Base-by-base conservation (phyloP, 106 monocot genomes). In the Dendrobium chrysotoxum region DNA sequence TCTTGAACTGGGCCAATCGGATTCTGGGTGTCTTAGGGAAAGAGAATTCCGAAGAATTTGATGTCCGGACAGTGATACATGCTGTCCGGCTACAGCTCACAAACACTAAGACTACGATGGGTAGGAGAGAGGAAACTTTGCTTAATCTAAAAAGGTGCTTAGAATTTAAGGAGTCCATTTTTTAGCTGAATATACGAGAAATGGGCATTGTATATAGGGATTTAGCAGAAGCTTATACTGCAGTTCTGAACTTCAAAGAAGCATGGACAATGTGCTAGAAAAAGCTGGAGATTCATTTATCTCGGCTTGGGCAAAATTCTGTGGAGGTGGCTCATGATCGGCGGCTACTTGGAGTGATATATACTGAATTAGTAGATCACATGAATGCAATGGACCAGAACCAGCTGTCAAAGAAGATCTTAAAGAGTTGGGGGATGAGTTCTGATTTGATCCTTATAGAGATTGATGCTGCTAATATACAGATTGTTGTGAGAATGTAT, bases 401-500 rank as follows among this genome's bases (percentile, higher is more conserved):
- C 42, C 79, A 94, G 86, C 84, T 85, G 20, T 94, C 92, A 5
- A 88, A 87, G 75, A 92, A 84, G 77, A 87, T 92, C 4, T 75
- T 96, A 83, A 87, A 83, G 87, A 89, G 46, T 66, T 92, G 90
- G 94, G 92, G 87, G 1, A 71, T 93, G 79, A 72, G 76, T 30
- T 81, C 83, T 17, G 93, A 90, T 50, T 41, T 94, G 53, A 61
- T 87, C 23, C 80, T 84, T 46, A 89, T 87, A 0, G 92, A 94
- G 78, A 92, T 96, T 66, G 94, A 94, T 44, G 88, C 92, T 0
- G 92, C 93, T 12, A 93, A 92, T 77, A 90, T 96, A 65, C 88
- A 92, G 74, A 96, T 94, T 77, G 91, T 90, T 28, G 68, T 90
- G 81, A 92, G 92, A 6, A 90, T 89, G 78, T 88, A 80, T 50